phyloP scores from a whole-genome alignment of 23 red algal genomes.

The Cyanidium caldarium region DNA sequence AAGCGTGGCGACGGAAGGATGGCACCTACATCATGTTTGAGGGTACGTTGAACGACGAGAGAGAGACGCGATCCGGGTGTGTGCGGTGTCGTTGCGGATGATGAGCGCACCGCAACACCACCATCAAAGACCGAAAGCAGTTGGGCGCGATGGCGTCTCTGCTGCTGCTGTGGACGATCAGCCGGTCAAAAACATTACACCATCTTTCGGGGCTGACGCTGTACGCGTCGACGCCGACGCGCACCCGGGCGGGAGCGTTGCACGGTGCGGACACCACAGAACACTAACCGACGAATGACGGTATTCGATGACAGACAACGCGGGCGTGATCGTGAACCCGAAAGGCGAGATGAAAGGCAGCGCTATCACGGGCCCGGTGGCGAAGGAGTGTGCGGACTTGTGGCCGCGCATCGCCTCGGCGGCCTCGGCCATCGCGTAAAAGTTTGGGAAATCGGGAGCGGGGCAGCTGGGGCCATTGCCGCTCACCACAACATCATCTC shows the following conservation, averaged over 20 bases:
- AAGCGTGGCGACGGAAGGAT: constrained; percentile 88
- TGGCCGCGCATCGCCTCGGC: constrained; percentile 92
- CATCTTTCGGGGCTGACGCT: constrained; percentile 97
- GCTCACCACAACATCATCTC: too few relatives aligned
- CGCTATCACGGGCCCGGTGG: constrained; percentile 91
- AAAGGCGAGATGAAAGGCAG: constrained; percentile 99
- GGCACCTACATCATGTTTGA: constrained; percentile 84
- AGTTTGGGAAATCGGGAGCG: too few relatives aligned
- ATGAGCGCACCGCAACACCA: neutral
- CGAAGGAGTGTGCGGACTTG: constrained; percentile 95
- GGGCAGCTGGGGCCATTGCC: too few relatives aligned
- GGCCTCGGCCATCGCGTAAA: constrained; percentile 65
- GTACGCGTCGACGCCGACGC: too few relatives aligned
- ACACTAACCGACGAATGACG: neutral
- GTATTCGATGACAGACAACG: constrained; percentile 44
- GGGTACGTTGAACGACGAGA: constrained; percentile 42
- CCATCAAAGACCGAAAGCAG: too few relatives aligned
- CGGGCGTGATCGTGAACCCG: constrained; percentile 91
- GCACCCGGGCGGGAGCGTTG: too few relatives aligned
- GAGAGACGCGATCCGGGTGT: neutral
- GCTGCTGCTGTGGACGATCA: constrained; percentile 5
- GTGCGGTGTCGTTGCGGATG: neutral
- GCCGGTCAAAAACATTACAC: constrained; percentile 10
- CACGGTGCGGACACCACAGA: too few relatives aligned
- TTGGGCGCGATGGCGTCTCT: constrained; percentile 20